Base-by-base conservation (phyloP, 2,329 filamentous ascomycete genomes). In the Calonectria hawksworthii region DNA sequence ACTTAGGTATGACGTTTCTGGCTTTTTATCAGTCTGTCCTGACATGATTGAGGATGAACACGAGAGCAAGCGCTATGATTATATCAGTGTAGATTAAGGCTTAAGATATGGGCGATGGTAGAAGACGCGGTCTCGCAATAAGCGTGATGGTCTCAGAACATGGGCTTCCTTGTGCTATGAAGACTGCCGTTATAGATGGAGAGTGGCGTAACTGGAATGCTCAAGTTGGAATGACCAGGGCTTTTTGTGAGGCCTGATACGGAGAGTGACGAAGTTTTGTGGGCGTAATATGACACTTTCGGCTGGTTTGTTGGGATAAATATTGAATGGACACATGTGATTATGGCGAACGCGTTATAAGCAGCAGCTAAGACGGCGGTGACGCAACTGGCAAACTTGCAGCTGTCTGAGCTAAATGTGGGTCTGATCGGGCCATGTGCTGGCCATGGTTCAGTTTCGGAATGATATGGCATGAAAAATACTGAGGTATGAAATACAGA, bases 1-100 rank as follows among this genome's bases (percentile, higher is more conserved):
- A 54, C 89, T 89, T 36, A 92, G 83, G 79, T 92, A 92, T 3
- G 90, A 91, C 83, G 89, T 92, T 81, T 92, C 91, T 41, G 83
- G 75, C 83, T 90, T 91, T 83, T 88, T 90, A 44, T 89, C 88
- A 56, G 79, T 81, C 50, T 83, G 74, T 52, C 78, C 80, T 47
- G 86, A 83, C 87, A 88, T 88, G 23, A 72, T 82, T 32, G 64
- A 41, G 59, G 68, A 59, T n/a, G 72, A 71, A 32, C 67, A 64
- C 18, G 78, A 44, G 73, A 61, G 77, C 79, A 81, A 79, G 72
- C 72, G 56, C n/a, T 36, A 47, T 4, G 32, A 23, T 28, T 23
- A 50, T 56, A 36, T 8, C 3, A 47, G n/a, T 47, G 10, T 23
- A 13, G 8, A 13, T 23, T 23, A n/a, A 23, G 9, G 44, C 9